A percentile compares a stretch with the other conserved stretches of the same genome.
These are phyloP conservation scores for Sarocladiaceae sp. DNA, from an alignment of 2,329 filamentous ascomycete species.

Conservation along the genomic window DNA sequence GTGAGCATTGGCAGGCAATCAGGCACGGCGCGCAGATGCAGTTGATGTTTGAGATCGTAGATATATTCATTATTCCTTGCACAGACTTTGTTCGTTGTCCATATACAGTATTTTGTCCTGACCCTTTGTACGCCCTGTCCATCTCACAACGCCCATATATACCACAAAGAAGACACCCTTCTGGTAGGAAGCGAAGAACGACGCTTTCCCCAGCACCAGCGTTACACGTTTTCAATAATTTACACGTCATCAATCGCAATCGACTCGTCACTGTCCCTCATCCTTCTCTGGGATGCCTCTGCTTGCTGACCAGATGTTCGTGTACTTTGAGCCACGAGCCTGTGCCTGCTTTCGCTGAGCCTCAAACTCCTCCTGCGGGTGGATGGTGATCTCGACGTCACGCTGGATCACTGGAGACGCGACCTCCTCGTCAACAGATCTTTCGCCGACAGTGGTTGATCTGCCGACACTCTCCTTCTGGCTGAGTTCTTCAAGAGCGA, in stretches of 20 bases:
- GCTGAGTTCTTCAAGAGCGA: neutral
- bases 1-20: neutral
- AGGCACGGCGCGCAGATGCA: neutral
- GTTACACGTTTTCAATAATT: too few relatives aligned
- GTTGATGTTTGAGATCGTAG: too few relatives aligned
- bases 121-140: too few relatives aligned
- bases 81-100: too few relatives aligned
- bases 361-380: slow-evolving; percentile 3
- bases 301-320: slow-evolving; percentile 1
- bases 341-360: neutral
- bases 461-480: slow-evolving; percentile 1
- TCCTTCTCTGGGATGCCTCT: neutral
- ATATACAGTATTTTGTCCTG: too few relatives aligned
- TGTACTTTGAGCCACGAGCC: neutral
- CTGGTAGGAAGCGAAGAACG: too few relatives aligned
- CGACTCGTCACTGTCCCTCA: neutral
- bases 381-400: slow-evolving; percentile 1
- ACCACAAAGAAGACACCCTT: too few relatives aligned
- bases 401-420: neutral
- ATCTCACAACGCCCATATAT: too few relatives aligned
- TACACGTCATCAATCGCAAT: too few relatives aligned
- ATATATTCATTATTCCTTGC: too few relatives aligned
- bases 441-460: neutral
- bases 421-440: neutral
- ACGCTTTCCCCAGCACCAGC: too few relatives aligned